Conservation (phyloP, 2,329 filamentous ascomycete genomes). For the Decorospora gaudefroyi region DNA sequence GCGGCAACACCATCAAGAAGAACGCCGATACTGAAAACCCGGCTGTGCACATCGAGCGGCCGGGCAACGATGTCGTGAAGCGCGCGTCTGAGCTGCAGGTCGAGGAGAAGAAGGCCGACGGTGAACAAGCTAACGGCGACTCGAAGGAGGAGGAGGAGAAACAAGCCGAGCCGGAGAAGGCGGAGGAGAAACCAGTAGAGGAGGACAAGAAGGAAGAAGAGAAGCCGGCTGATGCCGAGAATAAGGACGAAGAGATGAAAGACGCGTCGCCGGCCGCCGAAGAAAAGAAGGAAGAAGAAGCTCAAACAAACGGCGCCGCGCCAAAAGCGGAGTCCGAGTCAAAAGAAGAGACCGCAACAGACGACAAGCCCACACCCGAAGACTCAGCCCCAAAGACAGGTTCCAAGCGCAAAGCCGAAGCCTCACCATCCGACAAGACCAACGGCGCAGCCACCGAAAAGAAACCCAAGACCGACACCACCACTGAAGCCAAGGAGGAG, state of each 20-base stretch:
- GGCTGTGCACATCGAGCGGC: conserved; percentile 62
- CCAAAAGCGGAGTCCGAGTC: conserved; percentile 38
- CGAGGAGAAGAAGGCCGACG: conserved; percentile 51
- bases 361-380: conserved; percentile 9
- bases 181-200: conserved; percentile 42
- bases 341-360: conserved; percentile 22
- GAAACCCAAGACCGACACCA: conserved; percentile 33
- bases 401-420: conserved; percentile 42
- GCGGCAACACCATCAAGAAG: conserved; percentile 67
- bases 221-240: conserved; percentile 38
- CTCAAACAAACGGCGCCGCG: conserved; percentile 28
- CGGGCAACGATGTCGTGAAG: conserved; percentile 69
- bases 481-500: conserved; percentile 30
- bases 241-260: conserved; percentile 39
- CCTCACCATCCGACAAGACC: conserved; percentile 26
- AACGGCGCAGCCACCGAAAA: conserved; percentile 30
- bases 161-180: conserved; percentile 42
- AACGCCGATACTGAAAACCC: conserved; percentile 64
- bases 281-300: conserved; percentile 29
- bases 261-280: conserved; percentile 22
- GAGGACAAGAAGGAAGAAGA: conserved; percentile 35
- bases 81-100: conserved; percentile 63
- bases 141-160: conserved; percentile 39
- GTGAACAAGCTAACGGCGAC: conserved; percentile 45
- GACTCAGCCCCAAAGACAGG: conserved; percentile 37